Base-by-base conservation (phyloP, 257 asterid species). In the Plantago ovata region DNA sequence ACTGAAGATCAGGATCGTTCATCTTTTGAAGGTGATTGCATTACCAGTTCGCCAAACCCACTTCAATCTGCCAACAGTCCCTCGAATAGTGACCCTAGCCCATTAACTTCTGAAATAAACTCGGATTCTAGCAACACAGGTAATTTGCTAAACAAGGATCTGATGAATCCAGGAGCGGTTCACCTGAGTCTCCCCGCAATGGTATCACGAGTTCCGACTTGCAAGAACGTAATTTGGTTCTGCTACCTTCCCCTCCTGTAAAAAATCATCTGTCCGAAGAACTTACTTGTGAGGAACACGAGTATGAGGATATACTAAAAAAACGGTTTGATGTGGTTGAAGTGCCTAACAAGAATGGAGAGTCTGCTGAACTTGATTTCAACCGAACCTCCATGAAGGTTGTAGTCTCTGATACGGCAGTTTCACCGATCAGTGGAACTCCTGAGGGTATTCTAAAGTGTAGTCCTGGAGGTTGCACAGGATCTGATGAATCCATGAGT, bases 391-490 rank as follows among this genome's bases (percentile, higher is more conserved):
- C 69, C 0, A 28, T 55, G 44, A 64, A 28, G 33, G 13, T 1
- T 3, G 75, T 67, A 58, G 61, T 16, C 33, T 54, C 62, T 38
- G 58, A 62, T 44, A 21, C 40, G 60, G 49, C 58, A 45, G 56
- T 54, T 43, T 53, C 56, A 68, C 58, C 64, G 43, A 53, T 14
- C 19, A 55, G 53, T 38, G 61, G 60, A 61, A 55, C 66, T 60
- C 24, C 11, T 10, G 82, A 69, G 72, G 96, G 98, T 52, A 81
- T 90, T 72, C 74, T 87, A 40, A 90, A 76, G 80, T 75, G 83
- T 68, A 87, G 79, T 62, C 86, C 79, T 42, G 67, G 72, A 65
- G 91, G 94, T 9, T 90, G 98, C 71, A 76, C 91, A 79, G 96
- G 98, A 65, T 73, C 52, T 20, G 58, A 60, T 5, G 59, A 38